Evolutionary conservation across 2,329 filamentous ascomycete species (phyloP), one percentile per base, ranked within the genome.

Genomic region (Aspergillus hiratsukae): DNA sequence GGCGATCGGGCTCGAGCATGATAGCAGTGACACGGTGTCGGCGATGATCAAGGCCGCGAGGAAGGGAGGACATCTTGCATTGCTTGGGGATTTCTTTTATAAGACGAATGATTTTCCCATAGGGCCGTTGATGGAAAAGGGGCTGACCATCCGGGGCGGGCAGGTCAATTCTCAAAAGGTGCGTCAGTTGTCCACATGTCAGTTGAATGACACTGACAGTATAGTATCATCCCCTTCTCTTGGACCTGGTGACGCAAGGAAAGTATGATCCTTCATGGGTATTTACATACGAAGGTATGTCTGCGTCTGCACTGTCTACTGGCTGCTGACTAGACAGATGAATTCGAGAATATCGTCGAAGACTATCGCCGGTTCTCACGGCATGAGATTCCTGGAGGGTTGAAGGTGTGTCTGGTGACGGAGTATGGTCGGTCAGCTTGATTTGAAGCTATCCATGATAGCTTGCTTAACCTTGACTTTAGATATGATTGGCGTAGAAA

Each of bases 81-180:
- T 72, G 35, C 63, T 71, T 52, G 66, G 65, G 2, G 67, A 72
- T 53, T 71, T 69, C 50, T 67, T 67, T 53, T 64, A 56, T 54
- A 60, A 46, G 1, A 69, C 66, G 9, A 65, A 68, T 50, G 58
- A 68, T 49, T 70, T 69, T 43, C 66, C 65, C 0, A 70, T 72
- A 35, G 68, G 69, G 11, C 61, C 65, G 48, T 50, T 72, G 52
- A 71, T 71, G 68, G 68, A 72, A 55, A 72, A 72, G 49, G 64
- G 60, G 2, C 62, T 72, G 56, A 72, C 67, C 2, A 52, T 71
- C 11, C 63, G 68, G 23, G 70, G 70, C 0, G 67, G 67, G 1
- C 68, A 70, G 48, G 49, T 65, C 6, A 55, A 59, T 40, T 63
- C 60, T 1, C 62, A 67, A 51, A 68, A 66, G 58, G 65, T 65